Percentiles rank a stretch among this genome's conserved stretches.
phyloP scores from a whole-genome alignment of 2,329 filamentous ascomycete genomes.

The Fusarium xylarioides region DNA sequence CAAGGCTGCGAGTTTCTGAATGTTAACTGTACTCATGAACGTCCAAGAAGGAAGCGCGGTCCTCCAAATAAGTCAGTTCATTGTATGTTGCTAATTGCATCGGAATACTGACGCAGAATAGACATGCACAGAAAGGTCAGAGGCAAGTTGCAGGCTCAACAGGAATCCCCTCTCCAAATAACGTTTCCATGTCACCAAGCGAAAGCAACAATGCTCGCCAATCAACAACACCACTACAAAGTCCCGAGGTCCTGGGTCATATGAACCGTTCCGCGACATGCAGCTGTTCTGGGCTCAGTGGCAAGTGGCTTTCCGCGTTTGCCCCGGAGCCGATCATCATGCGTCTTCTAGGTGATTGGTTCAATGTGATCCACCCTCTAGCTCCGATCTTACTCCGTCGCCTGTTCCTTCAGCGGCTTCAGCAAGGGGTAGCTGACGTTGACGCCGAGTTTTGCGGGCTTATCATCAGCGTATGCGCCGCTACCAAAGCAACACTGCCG shows the following conservation, averaged over 20 bases:
- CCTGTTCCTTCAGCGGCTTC: slow-evolving; percentile 43
- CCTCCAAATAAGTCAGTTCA: slow-evolving; percentile 31
- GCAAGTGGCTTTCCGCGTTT: slow-evolving; percentile 31
- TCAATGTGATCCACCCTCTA: slow-evolving; percentile 48
- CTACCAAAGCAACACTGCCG: slow-evolving; percentile 46
- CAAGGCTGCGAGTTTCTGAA: slow-evolving; percentile 32
- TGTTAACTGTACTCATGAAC: slow-evolving; percentile 31
- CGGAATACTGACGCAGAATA: not conserved
- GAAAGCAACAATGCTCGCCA: not conserved
- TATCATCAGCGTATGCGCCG: slow-evolving; percentile 49
- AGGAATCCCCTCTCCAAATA: not conserved
- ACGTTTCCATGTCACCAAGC: not conserved
- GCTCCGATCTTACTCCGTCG: slow-evolving; percentile 47
- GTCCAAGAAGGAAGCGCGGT: slow-evolving; percentile 35
- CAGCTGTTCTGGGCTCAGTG: not conserved
- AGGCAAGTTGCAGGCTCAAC: not conserved
- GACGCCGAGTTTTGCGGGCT: slow-evolving; percentile 46
- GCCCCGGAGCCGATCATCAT: slow-evolving; percentile 21
- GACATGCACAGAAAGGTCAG: slow-evolving; percentile 8
- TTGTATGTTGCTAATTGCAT: fast-evolving
- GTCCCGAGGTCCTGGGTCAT: not conserved
- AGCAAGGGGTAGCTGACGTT: slow-evolving; percentile 35
- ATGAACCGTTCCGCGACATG: not conserved
- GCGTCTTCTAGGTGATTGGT: slow-evolving; percentile 47
- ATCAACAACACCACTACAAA: slow-evolving; percentile 5